phyloP scores from a whole-genome alignment of 2,329 filamentous ascomycete species.

The Aspergillus sclerotialis region DNA sequence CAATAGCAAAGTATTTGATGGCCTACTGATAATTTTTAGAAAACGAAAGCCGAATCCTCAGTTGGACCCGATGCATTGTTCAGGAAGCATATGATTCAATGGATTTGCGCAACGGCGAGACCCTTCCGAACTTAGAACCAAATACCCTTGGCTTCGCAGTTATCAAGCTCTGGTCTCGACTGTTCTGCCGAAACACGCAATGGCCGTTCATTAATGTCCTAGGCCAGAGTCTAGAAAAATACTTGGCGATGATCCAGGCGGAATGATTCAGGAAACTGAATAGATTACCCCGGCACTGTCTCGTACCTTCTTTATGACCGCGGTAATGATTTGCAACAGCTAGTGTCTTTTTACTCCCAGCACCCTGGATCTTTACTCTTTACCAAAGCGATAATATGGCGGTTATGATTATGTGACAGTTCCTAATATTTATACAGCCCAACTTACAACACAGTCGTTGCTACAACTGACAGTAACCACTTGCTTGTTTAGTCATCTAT shows the following conservation, averaged over 20 bases:
- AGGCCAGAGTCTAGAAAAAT: conserved; percentile 23
- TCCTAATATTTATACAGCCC: background rate
- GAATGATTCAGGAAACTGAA: conserved; percentile 2
- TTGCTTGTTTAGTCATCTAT: no score
- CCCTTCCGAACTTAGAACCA: conserved; percentile 17
- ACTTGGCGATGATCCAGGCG: conserved; percentile 17
- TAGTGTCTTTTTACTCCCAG: no score
- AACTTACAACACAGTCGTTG: no score
- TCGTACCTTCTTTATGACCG: no score
- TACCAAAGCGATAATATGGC: background rate
- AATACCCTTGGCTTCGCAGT: conserved; percentile 21
- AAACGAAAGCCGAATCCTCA: conserved; percentile 24
- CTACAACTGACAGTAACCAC: no score
- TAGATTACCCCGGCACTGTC: no score
- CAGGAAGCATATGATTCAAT: conserved; percentile 27
- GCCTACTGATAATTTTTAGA: conserved; percentile 11
- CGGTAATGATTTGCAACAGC: no score
- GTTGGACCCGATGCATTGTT: conserved; percentile 25
- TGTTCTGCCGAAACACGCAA: conserved; percentile 26
- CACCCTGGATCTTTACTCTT: no score
- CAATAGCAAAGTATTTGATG: background rate
- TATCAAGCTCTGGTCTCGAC: conserved; percentile 23
- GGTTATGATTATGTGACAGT: background rate
- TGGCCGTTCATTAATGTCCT: conserved; percentile 28
- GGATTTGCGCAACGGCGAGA: conserved; percentile 19